Evolutionary conservation across 2,329 filamentous ascomycete genomes (phyloP).

Genomic region (Lecanicillium sp.): DNA sequence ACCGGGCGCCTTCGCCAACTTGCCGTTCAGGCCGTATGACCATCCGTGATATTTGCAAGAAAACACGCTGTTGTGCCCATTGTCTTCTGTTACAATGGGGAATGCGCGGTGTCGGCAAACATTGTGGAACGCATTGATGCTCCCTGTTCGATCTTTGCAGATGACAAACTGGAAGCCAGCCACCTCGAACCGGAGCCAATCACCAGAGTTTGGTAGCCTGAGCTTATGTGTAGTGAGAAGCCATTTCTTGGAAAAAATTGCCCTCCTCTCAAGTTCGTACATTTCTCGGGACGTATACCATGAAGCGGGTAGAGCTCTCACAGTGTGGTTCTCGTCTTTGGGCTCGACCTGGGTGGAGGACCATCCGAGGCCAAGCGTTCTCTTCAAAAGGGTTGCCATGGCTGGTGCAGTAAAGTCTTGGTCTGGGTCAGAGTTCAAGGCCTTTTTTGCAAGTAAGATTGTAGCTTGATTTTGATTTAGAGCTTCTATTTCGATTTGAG

Average conservation of each 20-base stretch:
- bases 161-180: constrained; percentile 45
- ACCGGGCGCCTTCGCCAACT: constrained; percentile 46
- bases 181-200: constrained; percentile 42
- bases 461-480: no score
- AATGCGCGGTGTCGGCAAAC: constrained; percentile 52
- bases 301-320: constrained; percentile 30
- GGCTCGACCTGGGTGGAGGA: constrained; percentile 7
- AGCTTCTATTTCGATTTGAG: no score
- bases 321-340: constrained; percentile 7
- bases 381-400: constrained; percentile 12
- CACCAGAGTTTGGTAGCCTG: constrained; percentile 37
- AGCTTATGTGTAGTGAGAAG: constrained; percentile 39
- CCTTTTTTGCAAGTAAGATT: no score
- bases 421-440: no score
- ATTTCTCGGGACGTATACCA: constrained; percentile 38
- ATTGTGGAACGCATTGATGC: constrained; percentile 48
- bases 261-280: constrained; percentile 40
- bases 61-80: constrained; percentile 40
- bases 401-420: no score
- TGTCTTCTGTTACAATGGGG: constrained; percentile 37
- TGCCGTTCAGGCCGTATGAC: constrained; percentile 46
- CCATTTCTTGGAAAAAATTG: constrained; percentile 43
- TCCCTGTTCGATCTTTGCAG: constrained; percentile 33
- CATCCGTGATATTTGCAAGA: constrained; percentile 51
- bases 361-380: constrained; percentile 5